Evolutionary conservation across 768 basidiomycete species (phyloP), one percentile per base, ranked within the genome.

Genomic region (Tylopilus intermedius): DNA sequence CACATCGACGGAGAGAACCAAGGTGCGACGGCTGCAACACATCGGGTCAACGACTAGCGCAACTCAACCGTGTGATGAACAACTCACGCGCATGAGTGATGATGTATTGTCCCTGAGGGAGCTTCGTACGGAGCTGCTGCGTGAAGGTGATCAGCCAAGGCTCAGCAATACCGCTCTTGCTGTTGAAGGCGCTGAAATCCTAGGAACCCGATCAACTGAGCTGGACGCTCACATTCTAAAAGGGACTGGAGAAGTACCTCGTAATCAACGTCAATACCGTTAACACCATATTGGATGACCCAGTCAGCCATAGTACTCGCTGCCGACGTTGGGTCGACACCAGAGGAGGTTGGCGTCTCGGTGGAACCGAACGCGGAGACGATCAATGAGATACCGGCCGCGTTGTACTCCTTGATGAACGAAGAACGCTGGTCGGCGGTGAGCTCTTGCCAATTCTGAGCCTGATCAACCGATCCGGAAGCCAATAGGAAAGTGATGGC

Each of bases 351-450:
- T 2, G 79, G 79, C 1, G 67, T 65, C 49, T 69, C 60, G 3
- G 65, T 67, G 10, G 77, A 71, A 5, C 79, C 79, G 56, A 83
- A 83, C 4, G 70, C 73, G 42, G 79, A 79, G 5, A 83, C 82
- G 47, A 84, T 74, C 43, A 84, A 60, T 21, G 76, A 77, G 62
- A 83, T 81, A n/a, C 82, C 82, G 5, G 81, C 80, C 0, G 75
- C 72, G 22, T 70, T 71, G 59, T 83, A 83, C 51, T 77, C 71
- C 0, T 74, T 56, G 53, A 80, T 66, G 59, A 77, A 72, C 13
- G 71, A 33, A 11, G 73, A 54, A 27, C 81, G 74, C 32, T 77
- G 63, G 15, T 56, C 55, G 4, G 68, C 67, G 2, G 71, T 63
- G 3, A 81, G 66, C 33, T 59, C 58, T 21, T 71, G 60, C 79